These are phyloP conservation scores for Psilocybe tampanensis DNA, from an alignment of 768 basidiomycete genomes.

Conservation along the genomic window DNA sequence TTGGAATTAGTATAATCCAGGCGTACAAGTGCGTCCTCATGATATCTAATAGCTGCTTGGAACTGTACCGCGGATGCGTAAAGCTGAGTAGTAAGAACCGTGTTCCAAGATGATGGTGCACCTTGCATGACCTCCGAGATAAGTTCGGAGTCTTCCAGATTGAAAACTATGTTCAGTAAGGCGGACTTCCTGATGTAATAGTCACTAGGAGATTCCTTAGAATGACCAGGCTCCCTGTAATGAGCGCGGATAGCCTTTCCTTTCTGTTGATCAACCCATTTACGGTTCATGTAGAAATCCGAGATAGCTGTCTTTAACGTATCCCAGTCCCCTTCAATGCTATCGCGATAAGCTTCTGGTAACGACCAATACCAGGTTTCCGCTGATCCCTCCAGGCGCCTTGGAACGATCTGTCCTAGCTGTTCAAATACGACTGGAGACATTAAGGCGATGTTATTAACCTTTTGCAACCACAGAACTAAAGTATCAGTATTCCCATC, in stretches of 20 bases:
- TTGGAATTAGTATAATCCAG: background rate
- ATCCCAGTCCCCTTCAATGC: too few species aligned
- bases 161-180: conserved; percentile 14
- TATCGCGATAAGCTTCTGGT: too few species aligned
- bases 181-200: conserved; percentile 35
- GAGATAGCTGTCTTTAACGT: conserved; percentile 22
- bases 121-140: conserved; percentile 27
- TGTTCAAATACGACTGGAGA: too few species aligned
- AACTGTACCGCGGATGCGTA: conserved; percentile 19
- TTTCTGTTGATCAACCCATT: conserved; percentile 24
- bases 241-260: conserved; percentile 26
- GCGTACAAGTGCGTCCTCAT: conserved; percentile 9
- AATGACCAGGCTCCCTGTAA: conserved; percentile 29
- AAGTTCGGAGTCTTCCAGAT: conserved; percentile 26
- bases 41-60: conserved; percentile 20
- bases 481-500: too few species aligned
- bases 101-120: conserved; percentile 22
- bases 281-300: conserved; percentile 34
- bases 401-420: too few species aligned
- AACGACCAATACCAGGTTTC: too few species aligned
- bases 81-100: conserved; percentile 30
- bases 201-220: conserved; percentile 32
- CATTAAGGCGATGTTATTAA: too few species aligned
- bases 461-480: too few species aligned
- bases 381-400: too few species aligned